Conservation (phyloP, 192 early-diverging fungal species). For the Thamnidium elegans region DNA sequence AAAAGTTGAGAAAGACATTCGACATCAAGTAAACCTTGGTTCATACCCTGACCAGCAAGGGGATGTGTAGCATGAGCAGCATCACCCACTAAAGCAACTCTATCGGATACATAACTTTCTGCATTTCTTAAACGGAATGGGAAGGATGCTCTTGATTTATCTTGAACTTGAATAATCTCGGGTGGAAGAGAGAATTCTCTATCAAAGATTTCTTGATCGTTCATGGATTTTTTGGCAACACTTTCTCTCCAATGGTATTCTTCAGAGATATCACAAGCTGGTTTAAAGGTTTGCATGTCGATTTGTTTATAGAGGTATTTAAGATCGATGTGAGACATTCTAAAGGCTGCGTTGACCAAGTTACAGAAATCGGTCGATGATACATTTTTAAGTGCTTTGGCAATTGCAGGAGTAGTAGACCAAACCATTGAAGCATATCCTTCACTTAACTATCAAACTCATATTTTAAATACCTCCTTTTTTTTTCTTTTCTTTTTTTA, state of each 20-base stretch:
- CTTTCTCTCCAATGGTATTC: slow-evolving; percentile 70
- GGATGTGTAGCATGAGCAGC: slow-evolving; percentile 96
- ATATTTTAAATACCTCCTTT: not conserved
- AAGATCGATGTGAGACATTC: slow-evolving; percentile 66
- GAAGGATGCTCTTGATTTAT: slow-evolving; percentile 73
- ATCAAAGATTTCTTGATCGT: slow-evolving; percentile 13
- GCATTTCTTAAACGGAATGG: slow-evolving; percentile 83
- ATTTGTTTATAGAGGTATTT: slow-evolving; percentile 64
- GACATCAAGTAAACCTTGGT: slow-evolving; percentile 88
- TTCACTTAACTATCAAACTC: slow-evolving; percentile 48
- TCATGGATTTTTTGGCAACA: slow-evolving; percentile 30
- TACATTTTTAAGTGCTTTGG: slow-evolving; percentile 58
- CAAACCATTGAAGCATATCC: slow-evolving; percentile 82
- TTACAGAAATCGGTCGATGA: slow-evolving; percentile 61
- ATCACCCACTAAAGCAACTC: slow-evolving; percentile 90
- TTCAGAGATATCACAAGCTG: slow-evolving; percentile 47
- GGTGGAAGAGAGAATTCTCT: slow-evolving; percentile 52
- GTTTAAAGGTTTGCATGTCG: slow-evolving; percentile 34
- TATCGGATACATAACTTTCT: slow-evolving; percentile 67
- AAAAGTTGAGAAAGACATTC: slow-evolving; percentile 64
- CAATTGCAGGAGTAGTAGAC: slow-evolving; percentile 71
- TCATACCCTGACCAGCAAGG: slow-evolving; percentile 94
- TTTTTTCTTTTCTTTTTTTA: not conserved
- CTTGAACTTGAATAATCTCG: slow-evolving; percentile 56
- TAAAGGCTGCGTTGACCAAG: slow-evolving; percentile 83